Evolutionary conservation across 768 basidiomycete genomes (phyloP).

Genomic region (Cyclocybe cylindracea): DNA sequence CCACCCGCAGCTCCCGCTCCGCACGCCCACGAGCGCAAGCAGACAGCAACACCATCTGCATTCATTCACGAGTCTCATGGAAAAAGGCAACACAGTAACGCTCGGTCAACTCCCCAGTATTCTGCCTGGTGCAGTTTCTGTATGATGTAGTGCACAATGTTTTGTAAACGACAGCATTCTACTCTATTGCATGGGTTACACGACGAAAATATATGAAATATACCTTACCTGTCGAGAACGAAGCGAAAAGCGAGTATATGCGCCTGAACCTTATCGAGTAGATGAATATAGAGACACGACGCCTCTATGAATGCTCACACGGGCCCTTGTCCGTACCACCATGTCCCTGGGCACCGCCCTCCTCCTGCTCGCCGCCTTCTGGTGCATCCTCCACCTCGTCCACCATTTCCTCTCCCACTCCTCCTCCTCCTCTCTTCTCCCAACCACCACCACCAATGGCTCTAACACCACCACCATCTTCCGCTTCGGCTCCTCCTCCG

Average conservation of each 20-base stretch:
- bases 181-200: neutral
- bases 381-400: neutral
- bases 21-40: too few species aligned
- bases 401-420: neutral
- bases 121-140: constrained; percentile 11
- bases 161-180: neutral
- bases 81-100: neutral
- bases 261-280: neutral
- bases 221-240: neutral
- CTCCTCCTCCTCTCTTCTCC: neutral
- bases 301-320: too few species aligned
- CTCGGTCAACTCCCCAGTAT: neutral
- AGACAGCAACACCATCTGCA: constrained; percentile 5
- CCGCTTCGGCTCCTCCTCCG: too few species aligned
- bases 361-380: neutral
- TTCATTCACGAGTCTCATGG: neutral
- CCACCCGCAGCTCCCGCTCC: too few species aligned
- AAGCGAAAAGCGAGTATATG: neutral
- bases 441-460: too few species aligned
- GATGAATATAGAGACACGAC: too few species aligned
- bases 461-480: too few species aligned
- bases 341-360: neutral
- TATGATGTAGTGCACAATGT: neutral
- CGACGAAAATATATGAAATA: neutral
- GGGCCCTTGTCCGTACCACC: neutral